Evolutionary conservation across 371 early-diverging fungal genomes (phyloP).

Genomic region (Lichtheimia ramosa): DNA sequence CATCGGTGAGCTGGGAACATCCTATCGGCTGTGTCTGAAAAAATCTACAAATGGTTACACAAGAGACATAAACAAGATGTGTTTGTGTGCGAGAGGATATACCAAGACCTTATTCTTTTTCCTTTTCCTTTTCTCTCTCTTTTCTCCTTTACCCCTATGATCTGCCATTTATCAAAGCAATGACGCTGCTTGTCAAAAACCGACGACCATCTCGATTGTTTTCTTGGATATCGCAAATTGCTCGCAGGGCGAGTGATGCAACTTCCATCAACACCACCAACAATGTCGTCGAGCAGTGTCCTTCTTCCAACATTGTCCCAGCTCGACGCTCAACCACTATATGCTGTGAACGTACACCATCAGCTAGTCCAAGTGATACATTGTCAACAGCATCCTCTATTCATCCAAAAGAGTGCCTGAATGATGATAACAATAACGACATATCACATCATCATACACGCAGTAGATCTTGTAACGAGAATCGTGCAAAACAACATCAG

Average conservation of each 20-base stretch:
- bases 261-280: conserved; percentile 21
- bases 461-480: too few relatives aligned
- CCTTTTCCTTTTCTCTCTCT: not conserved
- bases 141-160: not conserved
- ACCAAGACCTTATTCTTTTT: too few relatives aligned
- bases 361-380: not conserved
- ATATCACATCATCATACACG: too few relatives aligned
- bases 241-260: conserved; percentile 18
- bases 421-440: not conserved
- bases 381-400: not conserved
- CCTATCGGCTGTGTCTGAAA: too few relatives aligned
- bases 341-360: not conserved
- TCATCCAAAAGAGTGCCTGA: not conserved
- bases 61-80: too few relatives aligned
- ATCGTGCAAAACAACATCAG: too few relatives aligned
- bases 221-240: conserved; percentile 18
- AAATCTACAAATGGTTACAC: too few relatives aligned
- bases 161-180: conserved; percentile 2
- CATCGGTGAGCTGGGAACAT: too few relatives aligned
- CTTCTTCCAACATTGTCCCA: conserved; percentile 10
- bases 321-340: not conserved
- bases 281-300: conserved; percentile 7
- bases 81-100: too few relatives aligned
- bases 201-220: conserved; percentile 16
- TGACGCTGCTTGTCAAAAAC: conserved; percentile 11